phyloP scores from a whole-genome alignment of 106 monocot species.

The Dendrobium huoshanense region DNA sequence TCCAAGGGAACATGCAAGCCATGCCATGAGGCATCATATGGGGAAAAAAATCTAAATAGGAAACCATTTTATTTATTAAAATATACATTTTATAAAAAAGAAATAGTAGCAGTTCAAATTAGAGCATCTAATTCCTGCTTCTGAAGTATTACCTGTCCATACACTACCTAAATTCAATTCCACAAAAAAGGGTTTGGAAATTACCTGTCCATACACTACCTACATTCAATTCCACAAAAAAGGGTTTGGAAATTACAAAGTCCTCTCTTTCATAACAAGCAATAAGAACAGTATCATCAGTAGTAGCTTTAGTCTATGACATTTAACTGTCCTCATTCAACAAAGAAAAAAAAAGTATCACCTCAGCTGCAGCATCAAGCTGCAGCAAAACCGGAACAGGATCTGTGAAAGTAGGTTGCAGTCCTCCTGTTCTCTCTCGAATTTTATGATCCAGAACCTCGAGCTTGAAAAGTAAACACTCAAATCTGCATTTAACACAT shows the following conservation, averaged over 20 bases:
- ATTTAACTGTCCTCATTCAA: background rate
- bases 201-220: background rate
- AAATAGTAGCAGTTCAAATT: background rate
- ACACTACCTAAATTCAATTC: background rate
- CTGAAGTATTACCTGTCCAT: background rate
- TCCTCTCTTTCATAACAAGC: background rate
- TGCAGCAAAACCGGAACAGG: constrained; percentile 75
- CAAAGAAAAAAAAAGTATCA: constrained; percentile 13
- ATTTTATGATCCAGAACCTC: constrained; percentile 93
- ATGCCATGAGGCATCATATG: background rate
- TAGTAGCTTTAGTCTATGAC: background rate
- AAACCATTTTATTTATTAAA: background rate
- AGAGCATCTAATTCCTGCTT: background rate
- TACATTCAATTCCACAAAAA: background rate
- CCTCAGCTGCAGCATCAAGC: constrained; percentile 87
- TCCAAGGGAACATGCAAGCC: background rate
- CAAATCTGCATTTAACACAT: constrained; percentile 50
- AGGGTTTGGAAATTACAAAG: background rate
- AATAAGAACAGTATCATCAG: background rate
- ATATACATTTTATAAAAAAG: background rate
- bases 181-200: background rate
- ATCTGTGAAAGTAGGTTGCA: constrained; percentile 47
- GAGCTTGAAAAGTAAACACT: constrained; percentile 72
- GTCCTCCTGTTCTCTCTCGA: constrained; percentile 78
- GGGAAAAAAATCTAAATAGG: background rate